Evolutionary conservation across 768 basidiomycete genomes (phyloP).

Genomic region (Boletus pseudopeckii): DNA sequence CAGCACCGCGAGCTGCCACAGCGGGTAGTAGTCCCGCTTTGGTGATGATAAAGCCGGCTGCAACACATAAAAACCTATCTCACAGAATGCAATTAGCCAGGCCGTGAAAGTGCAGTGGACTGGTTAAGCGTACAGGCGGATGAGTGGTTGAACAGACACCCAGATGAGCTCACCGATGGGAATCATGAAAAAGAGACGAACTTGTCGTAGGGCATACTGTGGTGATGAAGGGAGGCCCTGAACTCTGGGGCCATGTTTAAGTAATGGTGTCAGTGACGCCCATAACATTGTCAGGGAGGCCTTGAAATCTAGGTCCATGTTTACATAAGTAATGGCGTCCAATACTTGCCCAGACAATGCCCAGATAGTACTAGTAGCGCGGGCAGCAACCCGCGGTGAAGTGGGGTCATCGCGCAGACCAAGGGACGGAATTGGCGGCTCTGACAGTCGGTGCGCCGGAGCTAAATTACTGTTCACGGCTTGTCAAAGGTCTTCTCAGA

Average conservation of each 20-base stretch:
- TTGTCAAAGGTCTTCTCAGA: no score
- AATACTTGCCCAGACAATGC: no score
- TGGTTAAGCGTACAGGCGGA: slow-evolving; percentile 49
- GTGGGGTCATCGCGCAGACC: no score
- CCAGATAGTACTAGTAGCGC: neutral
- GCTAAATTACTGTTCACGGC: no score
- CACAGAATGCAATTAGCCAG: slow-evolving; percentile 1
- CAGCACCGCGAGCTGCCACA: slow-evolving; percentile 55
- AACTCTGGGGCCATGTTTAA: slow-evolving; percentile 2
- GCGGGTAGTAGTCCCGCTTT: slow-evolving; percentile 59
- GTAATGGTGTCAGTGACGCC: neutral
- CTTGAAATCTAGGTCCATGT: no score
- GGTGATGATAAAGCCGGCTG: slow-evolving; percentile 54
- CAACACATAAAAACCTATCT: slow-evolving; percentile 50
- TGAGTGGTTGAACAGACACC: slow-evolving; percentile 57
- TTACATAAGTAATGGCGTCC: no score
- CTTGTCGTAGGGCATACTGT: no score
- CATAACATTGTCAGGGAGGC: neutral
- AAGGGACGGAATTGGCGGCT: no score
- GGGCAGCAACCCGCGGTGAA: neutral
- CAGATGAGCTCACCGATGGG: slow-evolving; percentile 51
- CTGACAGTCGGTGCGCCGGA: no score
- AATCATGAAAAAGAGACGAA: slow-evolving; percentile 14
- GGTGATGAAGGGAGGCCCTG: neutral
- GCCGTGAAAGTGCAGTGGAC: neutral